phyloP scores from a whole-genome alignment of 2,329 filamentous ascomycete genomes.

The Tolypocladium ovalisporum region DNA sequence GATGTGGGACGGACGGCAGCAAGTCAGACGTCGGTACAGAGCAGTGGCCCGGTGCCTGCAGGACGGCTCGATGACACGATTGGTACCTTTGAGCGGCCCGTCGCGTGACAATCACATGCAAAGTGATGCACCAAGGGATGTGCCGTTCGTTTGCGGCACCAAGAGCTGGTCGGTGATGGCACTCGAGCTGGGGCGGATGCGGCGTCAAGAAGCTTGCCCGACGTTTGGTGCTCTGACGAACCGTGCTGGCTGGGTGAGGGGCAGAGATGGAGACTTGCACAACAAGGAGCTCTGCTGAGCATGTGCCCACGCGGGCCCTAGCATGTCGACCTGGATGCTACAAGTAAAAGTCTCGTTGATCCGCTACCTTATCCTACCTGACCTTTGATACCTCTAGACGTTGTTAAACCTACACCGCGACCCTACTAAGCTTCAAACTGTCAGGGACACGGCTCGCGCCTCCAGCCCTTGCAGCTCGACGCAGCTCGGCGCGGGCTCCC shows the following conservation, averaged over 20 bases:
- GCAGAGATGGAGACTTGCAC: neutral
- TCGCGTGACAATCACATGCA: neutral
- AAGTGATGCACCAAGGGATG: neutral
- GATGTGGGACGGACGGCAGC: neutral
- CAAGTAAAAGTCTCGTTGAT: neutral
- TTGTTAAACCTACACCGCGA: neutral
- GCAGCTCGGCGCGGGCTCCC: neutral
- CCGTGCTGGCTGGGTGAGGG: neutral
- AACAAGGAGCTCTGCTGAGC: neutral
- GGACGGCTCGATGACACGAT: neutral
- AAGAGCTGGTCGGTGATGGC: neutral
- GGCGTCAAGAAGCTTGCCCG: neutral
- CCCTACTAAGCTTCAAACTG: neutral
- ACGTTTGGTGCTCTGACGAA: neutral
- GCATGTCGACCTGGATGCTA: neutral
- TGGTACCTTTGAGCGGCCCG: neutral
- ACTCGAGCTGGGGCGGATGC: neutral
- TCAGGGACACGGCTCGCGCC: neutral
- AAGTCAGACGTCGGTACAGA: neutral
- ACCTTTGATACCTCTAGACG: too few relatives aligned
- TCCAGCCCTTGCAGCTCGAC: neutral
- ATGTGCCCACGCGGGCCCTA: neutral
- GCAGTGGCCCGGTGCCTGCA: neutral
- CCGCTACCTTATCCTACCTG: neutral
- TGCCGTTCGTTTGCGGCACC: neutral